These are phyloP conservation scores for Fusarium subtropicale DNA, from an alignment of 2,329 filamentous ascomycete species.

Conservation along the genomic window DNA sequence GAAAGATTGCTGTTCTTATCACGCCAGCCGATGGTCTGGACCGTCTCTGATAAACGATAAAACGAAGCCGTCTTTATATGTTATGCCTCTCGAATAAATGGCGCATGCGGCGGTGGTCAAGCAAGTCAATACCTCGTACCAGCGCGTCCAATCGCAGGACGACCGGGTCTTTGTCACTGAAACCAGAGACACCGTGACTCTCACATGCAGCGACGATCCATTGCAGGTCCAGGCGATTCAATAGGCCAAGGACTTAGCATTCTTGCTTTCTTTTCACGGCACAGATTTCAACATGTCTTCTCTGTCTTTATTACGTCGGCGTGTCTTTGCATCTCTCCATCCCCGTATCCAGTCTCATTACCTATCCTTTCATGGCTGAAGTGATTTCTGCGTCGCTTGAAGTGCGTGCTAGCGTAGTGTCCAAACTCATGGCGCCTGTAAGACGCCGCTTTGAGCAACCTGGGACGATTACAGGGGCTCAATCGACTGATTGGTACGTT, in stretches of 20 bases:
- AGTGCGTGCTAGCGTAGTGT: conserved; percentile 1
- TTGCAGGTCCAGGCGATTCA: neutral
- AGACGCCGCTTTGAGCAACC: conserved; percentile 31
- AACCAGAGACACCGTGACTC: conserved; percentile 12
- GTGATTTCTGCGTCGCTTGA: conserved; percentile 17
- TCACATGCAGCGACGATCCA: conserved; percentile 34
- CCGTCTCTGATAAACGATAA: conserved; percentile 4
- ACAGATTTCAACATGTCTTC: neutral
- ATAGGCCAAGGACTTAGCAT: conserved; percentile 2
- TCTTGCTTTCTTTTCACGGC: neutral
- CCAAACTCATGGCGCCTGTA: conserved; percentile 21
- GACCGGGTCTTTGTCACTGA: conserved; percentile 18
- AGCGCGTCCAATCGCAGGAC: conserved; percentile 26
- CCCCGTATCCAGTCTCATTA: too few species aligned
- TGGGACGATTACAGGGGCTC: conserved; percentile 31
- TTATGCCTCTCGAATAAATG: conserved; percentile 25
- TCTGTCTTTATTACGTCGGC: neutral
- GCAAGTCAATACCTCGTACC: conserved; percentile 22
- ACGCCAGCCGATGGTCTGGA: conserved; percentile 2
- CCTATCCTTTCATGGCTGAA: neutral
- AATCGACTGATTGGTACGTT: conserved; percentile 15
- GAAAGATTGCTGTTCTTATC: neutral
- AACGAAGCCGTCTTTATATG: conserved; percentile 12
- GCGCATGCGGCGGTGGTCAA: conserved; percentile 34
- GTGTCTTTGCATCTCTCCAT: neutral